These are phyloP conservation scores for Caryopteris hybrid DNA, from an alignment of 305 asterid species.

Conservation along the genomic window DNA sequence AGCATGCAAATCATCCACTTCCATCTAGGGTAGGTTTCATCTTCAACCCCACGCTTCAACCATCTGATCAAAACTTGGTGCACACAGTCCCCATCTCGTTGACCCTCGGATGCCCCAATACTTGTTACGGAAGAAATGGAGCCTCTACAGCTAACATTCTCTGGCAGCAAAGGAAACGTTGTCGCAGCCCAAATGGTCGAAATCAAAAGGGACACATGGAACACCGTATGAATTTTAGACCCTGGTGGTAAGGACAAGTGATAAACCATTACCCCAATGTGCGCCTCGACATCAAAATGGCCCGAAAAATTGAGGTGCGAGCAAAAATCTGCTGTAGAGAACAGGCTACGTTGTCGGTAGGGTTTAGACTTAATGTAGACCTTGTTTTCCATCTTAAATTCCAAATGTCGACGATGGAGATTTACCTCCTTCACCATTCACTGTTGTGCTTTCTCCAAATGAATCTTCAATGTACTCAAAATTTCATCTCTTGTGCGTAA, in stretches of 20 bases:
- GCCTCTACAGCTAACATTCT: not conserved
- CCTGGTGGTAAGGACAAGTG: not conserved
- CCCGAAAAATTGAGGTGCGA: not conserved
- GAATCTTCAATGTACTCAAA: no score
- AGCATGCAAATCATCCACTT: not conserved
- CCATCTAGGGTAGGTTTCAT: not conserved
- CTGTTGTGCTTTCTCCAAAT: no score
- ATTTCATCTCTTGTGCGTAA: no score
- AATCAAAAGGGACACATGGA: not conserved
- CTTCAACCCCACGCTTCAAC: not conserved
- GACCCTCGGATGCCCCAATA: not conserved
- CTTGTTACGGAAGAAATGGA: not conserved
- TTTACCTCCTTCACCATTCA: no score
- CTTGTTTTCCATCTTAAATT: not conserved
- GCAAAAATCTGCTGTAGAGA: not conserved
- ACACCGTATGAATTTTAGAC: not conserved
- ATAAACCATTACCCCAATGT: not conserved
- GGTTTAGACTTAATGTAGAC: not conserved
- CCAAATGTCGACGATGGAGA: not conserved
- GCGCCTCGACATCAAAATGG: not conserved
- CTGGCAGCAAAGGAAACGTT: not conserved
- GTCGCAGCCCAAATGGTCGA: fast-evolving
- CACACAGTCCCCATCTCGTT: not conserved
- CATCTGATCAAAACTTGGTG: not conserved
- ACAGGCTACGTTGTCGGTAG: not conserved